Evolutionary conservation across 2,329 filamentous ascomycete genomes (phyloP).

Genomic region (Cytospora mali): DNA sequence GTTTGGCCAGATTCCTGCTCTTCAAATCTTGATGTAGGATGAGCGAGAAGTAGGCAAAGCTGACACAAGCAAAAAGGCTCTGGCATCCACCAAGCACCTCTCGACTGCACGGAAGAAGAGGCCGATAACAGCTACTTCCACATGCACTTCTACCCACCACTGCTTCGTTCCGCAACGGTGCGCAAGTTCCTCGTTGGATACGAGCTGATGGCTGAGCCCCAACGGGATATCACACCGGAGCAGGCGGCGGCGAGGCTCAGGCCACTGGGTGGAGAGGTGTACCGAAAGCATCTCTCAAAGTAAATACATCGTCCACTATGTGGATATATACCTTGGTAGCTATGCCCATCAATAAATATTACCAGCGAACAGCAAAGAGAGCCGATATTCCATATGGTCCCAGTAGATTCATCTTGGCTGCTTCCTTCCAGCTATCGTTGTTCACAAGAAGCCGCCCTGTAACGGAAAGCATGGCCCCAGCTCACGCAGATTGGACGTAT

Average conservation of each 20-base stretch:
- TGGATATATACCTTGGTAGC: not conserved
- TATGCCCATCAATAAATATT: conserved; percentile 3
- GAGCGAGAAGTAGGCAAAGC: conserved; percentile 19
- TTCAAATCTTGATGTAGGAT: not conserved
- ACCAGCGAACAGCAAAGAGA: conserved; percentile 6
- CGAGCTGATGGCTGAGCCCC: conserved; percentile 96
- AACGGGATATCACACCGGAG: conserved; percentile 96
- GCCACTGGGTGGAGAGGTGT: conserved; percentile 78
- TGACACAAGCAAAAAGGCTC: conserved; percentile 60
- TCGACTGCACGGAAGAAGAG: conserved; percentile 80
- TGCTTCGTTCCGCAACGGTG: conserved; percentile 89
- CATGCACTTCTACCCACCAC: conserved; percentile 95
- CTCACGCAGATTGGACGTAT: too few species aligned
- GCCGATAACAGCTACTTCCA: conserved; percentile 89
- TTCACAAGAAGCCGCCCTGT: not conserved
- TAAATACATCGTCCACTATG: conserved; percentile 3
- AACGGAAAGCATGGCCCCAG: not conserved
- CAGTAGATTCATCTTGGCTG: not conserved
- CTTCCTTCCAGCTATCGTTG: not conserved
- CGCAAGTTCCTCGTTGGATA: conserved; percentile 97
- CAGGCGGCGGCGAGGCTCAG: conserved; percentile 82
- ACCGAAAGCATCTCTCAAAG: conserved; percentile 64
- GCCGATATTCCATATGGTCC: not conserved
- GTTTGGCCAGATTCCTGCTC: conserved; percentile 33
- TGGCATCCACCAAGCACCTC: conserved; percentile 91